Conservation (phyloP, 805 yeast genomes). For the Hanseniaspora nectarophila region DNA sequence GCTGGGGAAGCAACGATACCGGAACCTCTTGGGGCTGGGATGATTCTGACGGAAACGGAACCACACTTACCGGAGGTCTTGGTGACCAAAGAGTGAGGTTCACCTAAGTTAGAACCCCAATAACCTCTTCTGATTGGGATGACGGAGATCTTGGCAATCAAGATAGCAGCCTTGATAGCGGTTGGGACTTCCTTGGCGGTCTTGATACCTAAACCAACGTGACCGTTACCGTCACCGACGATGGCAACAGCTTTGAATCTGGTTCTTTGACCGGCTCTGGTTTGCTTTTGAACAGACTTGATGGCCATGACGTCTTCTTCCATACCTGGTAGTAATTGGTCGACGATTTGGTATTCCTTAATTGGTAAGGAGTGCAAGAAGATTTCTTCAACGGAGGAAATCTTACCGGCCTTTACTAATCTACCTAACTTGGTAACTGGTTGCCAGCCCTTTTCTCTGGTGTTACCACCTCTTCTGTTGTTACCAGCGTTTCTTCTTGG, state of each 20-base stretch:
- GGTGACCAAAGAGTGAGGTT: conserved; percentile 96
- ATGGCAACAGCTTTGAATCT: conserved; percentile 99
- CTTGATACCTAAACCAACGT: conserved; percentile 99
- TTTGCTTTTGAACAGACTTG: conserved; percentile 99
- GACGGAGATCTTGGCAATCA: conserved; percentile 96
- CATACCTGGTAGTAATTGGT: conserved; percentile 86
- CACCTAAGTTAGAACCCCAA: conserved; percentile 99
- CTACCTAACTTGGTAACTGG: conserved; percentile 99
- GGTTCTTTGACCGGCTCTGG: conserved; percentile 99
- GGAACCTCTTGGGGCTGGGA: conserved; percentile 99
- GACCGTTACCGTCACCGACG: conserved; percentile 99
- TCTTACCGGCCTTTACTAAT: conserved; percentile 97
- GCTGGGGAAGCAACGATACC: conserved; percentile 99
- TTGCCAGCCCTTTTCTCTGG: conserved; percentile 97
- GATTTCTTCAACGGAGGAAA: conserved; percentile 92
- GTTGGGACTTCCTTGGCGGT: conserved; percentile 99
- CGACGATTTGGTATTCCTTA: conserved; percentile 98
- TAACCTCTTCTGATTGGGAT: conserved; percentile 99
- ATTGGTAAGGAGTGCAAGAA: conserved; percentile 98
- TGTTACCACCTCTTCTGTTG: conserved; percentile 55
- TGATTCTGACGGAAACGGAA: conserved; percentile 95
- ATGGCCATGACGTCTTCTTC: conserved; percentile 99
- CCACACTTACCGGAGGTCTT: conserved; percentile 99
- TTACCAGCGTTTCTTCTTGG: conserved; percentile 51
- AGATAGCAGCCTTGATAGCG: conserved; percentile 98